Base-by-base conservation (phyloP, 768 basidiomycete species). In the Termitomyces heimii region DNA sequence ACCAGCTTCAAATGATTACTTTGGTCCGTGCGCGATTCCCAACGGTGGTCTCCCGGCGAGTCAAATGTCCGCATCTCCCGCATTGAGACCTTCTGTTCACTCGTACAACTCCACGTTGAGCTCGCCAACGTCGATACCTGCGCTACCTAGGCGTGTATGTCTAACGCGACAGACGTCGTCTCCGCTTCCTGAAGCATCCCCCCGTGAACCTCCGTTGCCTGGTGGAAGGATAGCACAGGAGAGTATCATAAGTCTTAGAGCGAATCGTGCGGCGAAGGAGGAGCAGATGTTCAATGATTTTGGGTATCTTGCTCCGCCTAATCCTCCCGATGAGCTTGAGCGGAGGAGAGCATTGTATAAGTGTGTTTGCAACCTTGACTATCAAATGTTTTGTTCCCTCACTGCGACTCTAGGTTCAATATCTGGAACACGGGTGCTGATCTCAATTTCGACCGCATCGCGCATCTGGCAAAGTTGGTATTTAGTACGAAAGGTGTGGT, bases 391-490 rank as follows among this genome's bases (percentile, higher is more conserved):
- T 47, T 31, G 31, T 28, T 29, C 24, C 42, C 20, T 58, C 22
- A 63, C 16, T 2, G 32, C 20, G n/a, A 32, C 10, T 42, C 4
- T 16, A 90, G 92, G 62, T 95, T 92, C 75, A 93, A 94, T 63
- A 89, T 97, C 49, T 86, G 92, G 82, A 84, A 90, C 61, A 94
- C 93, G 0, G 84, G 85, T 16, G 77, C 86, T 9, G 95, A 98
- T 68, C 76, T 83, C 60, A 95, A 96, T 68, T 97, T 98, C 67
- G 94, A 97, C 70, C 83, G 95, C 18, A 95, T 97, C 62, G 91
- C 87, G 16, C 93, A 96, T 68, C 81, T 98, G 28, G 90, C 89
- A 40, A 95, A 95, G 73, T 75, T 97, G 40, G 95, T 98, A 7
- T 98, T 98, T 71, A 89, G 81, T 65, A 90, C 94, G 2, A 91